Evolutionary conservation across 192 early-diverging fungal species (phyloP).

Genomic region (Powellomyces hirtus): DNA sequence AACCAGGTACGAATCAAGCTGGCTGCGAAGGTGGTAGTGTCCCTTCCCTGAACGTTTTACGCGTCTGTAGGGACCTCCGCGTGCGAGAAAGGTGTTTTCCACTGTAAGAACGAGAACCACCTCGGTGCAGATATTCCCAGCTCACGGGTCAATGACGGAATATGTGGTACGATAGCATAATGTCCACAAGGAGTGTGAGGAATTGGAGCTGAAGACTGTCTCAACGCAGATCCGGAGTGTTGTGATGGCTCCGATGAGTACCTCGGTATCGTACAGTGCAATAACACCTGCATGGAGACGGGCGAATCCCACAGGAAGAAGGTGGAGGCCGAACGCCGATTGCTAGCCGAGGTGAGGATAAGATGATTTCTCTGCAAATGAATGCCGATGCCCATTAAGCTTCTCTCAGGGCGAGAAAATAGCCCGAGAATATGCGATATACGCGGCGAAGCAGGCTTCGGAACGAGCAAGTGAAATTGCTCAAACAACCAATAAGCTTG

Average conservation of each 20-base stretch:
- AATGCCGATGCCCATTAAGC: too few relatives aligned
- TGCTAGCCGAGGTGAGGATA: constrained; percentile 11
- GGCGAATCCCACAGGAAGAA: constrained; percentile 29
- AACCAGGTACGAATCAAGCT: constrained; percentile 64
- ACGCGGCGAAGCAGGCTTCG: constrained; percentile 6
- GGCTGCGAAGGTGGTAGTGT: not conserved
- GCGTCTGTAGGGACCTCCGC: constrained; percentile 77
- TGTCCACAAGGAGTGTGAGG: not conserved
- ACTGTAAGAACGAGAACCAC: constrained; percentile 81
- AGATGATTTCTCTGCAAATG: too few relatives aligned
- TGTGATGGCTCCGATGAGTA: constrained; percentile 96
- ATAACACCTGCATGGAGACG: constrained; percentile 70
- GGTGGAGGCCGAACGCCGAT: not conserved
- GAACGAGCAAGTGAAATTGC: constrained; percentile 18
- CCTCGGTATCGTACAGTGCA: constrained; percentile 57
- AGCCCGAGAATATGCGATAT: constrained; percentile 10
- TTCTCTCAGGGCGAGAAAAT: constrained; percentile 36
- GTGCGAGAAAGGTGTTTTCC: constrained; percentile 75
- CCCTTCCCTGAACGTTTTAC: not conserved
- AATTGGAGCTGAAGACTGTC: not conserved
- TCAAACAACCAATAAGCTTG: constrained; percentile 39
- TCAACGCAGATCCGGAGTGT: constrained; percentile 71
- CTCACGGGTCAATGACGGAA: constrained; percentile 86
- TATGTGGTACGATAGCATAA: constrained; percentile 65
- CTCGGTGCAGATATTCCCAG: constrained; percentile 62